Evolutionary conservation across 805 yeast species (phyloP), one percentile per base, ranked within the genome.

Genomic region (Kockiozyma suomiensis): DNA sequence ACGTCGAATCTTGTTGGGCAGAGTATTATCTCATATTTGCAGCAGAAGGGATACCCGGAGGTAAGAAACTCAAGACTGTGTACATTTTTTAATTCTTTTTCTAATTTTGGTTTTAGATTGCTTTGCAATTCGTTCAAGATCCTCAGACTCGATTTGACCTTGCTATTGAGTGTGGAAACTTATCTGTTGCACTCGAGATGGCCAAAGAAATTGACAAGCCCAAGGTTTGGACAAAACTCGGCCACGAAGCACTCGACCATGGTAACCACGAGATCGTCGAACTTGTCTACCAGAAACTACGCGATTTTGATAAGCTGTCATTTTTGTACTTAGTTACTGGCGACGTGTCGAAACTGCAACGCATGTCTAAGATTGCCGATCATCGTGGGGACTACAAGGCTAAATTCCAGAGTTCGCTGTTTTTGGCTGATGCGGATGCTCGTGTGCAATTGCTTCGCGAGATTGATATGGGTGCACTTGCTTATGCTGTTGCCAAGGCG

Each of bases 21-120:
- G 78, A 90, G 92, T 73, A 94, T 94, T 72, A 92, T 94, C 73
- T 94, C 96, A 3, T 94, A 93, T 74, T 81, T 94, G 70, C 96
- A 94, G 74, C 87, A 92, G 78, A 84, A 90, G 72, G 99, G 99
- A 1, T 93, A 87, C 73, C 98, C 99, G 28, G 99, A 94, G 76
- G 62, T 58, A 13, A 28, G 61, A 5, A 1, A 17, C n/a, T n/a
- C n/a, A n/a, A n/a, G n/a, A n/a, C n/a, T n/a, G n/a, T n/a, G n/a
- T n/a, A 17, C 4, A 10, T 26, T 17, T 28, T 38, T 35, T 21
- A 15, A 12, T 42, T 3, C 7, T 50, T 4, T n/a, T 17, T 28
- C 21, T 17, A 10, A 17, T 17, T 23, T 28, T 37, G 13, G 15
- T 41, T 21, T 10, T 58, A 58, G 59, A 86, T 94, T 74, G 99